These are phyloP conservation scores for Periconia sp. DNA, from an alignment of 2,329 filamentous ascomycete species.

Conservation along the genomic window DNA sequence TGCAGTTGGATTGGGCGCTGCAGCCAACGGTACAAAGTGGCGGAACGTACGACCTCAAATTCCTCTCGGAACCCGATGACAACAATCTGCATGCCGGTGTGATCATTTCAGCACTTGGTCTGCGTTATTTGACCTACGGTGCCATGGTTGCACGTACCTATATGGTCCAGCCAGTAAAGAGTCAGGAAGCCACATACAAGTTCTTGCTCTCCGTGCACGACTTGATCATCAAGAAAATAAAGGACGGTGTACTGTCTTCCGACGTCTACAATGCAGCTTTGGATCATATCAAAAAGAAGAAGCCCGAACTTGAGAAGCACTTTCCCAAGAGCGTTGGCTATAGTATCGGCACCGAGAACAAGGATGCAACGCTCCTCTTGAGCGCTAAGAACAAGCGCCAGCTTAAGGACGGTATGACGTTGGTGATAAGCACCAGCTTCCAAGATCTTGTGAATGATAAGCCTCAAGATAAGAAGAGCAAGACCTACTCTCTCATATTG, in stretches of 20 bases:
- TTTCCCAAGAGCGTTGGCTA: constrained; percentile 91
- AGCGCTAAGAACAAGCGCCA: constrained; percentile 82
- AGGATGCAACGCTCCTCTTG: constrained; percentile 78
- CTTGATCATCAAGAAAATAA: constrained; percentile 84
- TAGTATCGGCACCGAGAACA: constrained; percentile 89
- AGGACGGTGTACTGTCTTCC: constrained; percentile 82
- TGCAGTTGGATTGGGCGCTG: constrained; percentile 91
- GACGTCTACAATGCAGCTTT: constrained; percentile 91
- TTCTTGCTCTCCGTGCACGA: constrained; percentile 83
- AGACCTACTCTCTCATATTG: constrained; percentile 84
- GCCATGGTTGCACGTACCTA: constrained; percentile 92
- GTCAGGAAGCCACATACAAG: constrained; percentile 93
- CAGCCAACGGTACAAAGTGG: constrained; percentile 92
- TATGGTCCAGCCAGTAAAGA: constrained; percentile 94
- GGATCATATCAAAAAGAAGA: constrained; percentile 79
- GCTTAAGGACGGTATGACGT: constrained; percentile 95
- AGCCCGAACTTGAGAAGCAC: constrained; percentile 92
- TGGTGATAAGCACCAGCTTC: constrained; percentile 87
- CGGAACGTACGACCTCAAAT: constrained; percentile 88
- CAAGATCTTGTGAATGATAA: constrained; percentile 85
- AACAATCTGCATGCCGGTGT: constrained; percentile 85
- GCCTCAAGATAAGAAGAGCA: constrained; percentile 86
- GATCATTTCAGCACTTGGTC: constrained; percentile 87
- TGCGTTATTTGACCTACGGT: constrained; percentile 95
- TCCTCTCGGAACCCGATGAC: constrained; percentile 76